Conservation (phyloP, 108 stramenopile genomes). For the Ochromonas danica region DNA sequence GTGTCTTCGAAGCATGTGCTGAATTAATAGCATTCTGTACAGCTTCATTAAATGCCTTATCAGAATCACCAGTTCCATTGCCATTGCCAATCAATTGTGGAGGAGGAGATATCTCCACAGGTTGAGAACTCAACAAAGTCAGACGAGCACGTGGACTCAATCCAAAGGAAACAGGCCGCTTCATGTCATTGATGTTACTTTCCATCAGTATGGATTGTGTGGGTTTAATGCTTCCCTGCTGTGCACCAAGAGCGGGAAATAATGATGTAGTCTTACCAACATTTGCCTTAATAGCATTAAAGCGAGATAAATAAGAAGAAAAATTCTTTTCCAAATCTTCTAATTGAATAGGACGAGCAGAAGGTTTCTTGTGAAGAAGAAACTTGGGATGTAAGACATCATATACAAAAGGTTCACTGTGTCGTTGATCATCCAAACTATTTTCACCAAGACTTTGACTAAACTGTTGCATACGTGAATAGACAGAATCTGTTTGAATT, state of each 20-base stretch:
- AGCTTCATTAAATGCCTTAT: too few relatives aligned
- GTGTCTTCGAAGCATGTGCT: too few relatives aligned
- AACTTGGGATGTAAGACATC: conserved; percentile 11
- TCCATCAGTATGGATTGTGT: too few relatives aligned
- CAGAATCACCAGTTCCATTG: too few relatives aligned
- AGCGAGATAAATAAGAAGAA: neutral
- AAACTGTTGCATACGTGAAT: neutral
- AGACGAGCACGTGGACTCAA: conserved; percentile 7
- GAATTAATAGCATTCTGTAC: too few relatives aligned
- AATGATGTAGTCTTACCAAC: too few relatives aligned
- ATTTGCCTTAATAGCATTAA: too few relatives aligned
- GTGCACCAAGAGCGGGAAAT: neutral
- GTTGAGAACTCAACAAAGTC: neutral
- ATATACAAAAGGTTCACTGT: neutral
- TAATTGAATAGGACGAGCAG: neutral
- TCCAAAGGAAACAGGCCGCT: neutral
- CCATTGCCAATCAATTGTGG: too few relatives aligned
- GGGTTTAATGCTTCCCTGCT: neutral
- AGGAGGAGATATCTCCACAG: too few relatives aligned
- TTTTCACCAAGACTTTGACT: neutral
- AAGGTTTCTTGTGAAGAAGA: neutral
- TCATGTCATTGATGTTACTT: neutral
- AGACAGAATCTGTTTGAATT: neutral
- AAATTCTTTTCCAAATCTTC: neutral
- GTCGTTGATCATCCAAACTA: neutral